These are phyloP conservation scores for Blastomyces parvus DNA, from an alignment of 2,329 filamentous ascomycete genomes.

Conservation along the genomic window DNA sequence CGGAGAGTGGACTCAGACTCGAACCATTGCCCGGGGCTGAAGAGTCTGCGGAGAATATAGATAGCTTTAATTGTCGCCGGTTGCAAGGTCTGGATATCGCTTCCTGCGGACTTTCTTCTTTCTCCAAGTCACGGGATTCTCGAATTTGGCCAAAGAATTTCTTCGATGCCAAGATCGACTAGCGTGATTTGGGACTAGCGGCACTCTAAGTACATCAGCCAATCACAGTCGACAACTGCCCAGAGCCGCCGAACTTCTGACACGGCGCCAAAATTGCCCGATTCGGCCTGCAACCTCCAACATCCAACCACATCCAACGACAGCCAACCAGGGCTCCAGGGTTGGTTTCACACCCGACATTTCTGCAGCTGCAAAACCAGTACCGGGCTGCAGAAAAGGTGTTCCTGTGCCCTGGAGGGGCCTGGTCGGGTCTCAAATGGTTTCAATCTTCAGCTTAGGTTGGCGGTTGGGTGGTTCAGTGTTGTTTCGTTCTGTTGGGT, in stretches of 20 bases:
- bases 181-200: not conserved
- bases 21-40: conserved; percentile 13
- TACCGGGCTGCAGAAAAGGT: not conserved
- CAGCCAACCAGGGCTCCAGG: not conserved
- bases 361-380: not conserved
- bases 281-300: not conserved
- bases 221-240: not conserved
- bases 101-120: not conserved
- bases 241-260: not conserved
- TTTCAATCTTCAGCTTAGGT: not conserved
- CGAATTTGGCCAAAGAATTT: not conserved
- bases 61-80: not conserved
- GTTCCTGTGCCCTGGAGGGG: not conserved
- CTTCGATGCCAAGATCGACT: not conserved
- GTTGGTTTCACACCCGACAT: conserved; percentile 4
- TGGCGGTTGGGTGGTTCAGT: conserved; percentile 1
- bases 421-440: not conserved
- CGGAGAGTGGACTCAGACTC: conserved; percentile 3
- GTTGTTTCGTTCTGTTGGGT: conserved; percentile 3
- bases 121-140: conserved; percentile 11
- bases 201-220: not conserved
- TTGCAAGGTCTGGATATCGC: not conserved
- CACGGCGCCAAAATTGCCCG: conserved; percentile 7
- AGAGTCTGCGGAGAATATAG: not conserved
- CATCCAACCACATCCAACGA: not conserved